These are phyloP conservation scores for Flaveria sonorensis DNA, from an alignment of 129 eudicot genomes.

Conservation along the genomic window DNA sequence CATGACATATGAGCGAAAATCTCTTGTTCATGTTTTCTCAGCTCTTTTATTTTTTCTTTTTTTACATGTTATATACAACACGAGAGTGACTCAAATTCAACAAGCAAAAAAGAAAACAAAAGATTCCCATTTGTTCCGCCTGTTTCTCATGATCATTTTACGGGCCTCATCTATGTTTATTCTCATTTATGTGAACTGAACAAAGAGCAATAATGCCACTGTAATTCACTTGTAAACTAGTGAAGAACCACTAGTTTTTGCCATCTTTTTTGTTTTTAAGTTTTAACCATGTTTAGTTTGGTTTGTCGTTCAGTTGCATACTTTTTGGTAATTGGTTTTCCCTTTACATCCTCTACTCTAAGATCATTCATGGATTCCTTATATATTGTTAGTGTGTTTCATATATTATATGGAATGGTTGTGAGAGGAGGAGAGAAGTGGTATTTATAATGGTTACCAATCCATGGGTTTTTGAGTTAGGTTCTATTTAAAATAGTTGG, in stretches of 20 bases:
- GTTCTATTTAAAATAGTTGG: too few relatives aligned
- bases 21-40: not conserved
- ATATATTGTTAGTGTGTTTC: too few relatives aligned
- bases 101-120: conserved; percentile 3
- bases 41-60: not conserved
- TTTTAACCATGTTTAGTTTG: not conserved
- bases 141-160: not conserved
- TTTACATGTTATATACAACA: conserved; percentile 6
- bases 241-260: not conserved
- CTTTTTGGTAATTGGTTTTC: not conserved
- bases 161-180: not conserved
- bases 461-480: too few relatives aligned
- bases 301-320: not conserved
- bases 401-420: too few relatives aligned
- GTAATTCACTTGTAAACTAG: not conserved
- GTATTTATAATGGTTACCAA: too few relatives aligned
- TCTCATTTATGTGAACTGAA: not conserved
- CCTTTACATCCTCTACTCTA: too few relatives aligned
- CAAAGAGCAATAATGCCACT: not conserved
- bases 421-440: too few relatives aligned
- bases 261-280: not conserved
- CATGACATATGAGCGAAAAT: conserved; percentile 22
- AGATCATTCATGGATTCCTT: too few relatives aligned
- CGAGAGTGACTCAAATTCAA: conserved; percentile 9
- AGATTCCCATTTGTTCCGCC: not conserved